Evolutionary conservation across 2,329 filamentous ascomycete genomes (phyloP).

Genomic region (Cordyceps cateniannulata): DNA sequence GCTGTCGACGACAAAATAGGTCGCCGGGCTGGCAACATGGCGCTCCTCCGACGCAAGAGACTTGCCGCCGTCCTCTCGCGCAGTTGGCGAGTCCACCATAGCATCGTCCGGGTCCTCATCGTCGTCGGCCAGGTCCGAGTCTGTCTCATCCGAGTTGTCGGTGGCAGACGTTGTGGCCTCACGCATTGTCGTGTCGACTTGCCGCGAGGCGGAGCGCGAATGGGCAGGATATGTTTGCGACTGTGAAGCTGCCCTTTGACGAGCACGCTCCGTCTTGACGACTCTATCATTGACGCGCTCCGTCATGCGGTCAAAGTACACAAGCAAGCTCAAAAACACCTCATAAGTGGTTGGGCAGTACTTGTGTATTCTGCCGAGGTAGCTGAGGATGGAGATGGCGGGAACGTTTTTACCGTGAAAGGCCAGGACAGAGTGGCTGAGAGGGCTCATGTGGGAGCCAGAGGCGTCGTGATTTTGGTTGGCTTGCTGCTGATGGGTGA

Average conservation of each 20-base stretch:
- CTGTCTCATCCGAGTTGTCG: conserved; percentile 36
- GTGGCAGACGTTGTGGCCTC: conserved; percentile 17
- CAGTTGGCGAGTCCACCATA: conserved; percentile 26
- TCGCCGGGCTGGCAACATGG: conserved; percentile 31
- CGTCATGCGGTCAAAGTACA: conserved; percentile 99
- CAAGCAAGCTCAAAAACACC: conserved; percentile 88
- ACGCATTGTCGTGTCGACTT: conserved; percentile 26
- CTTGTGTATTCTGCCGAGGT: conserved; percentile 92
- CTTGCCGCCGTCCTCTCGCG: conserved; percentile 17
- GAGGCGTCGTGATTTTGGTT: conserved; percentile 37
- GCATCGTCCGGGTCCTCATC: conserved; percentile 29
- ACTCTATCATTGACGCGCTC: conserved; percentile 84
- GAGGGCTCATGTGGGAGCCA: conserved; percentile 55
- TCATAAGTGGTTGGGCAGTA: conserved; percentile 99
- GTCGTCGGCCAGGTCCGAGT: conserved; percentile 45
- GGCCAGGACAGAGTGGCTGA: conserved; percentile 68
- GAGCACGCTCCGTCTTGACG: conserved; percentile 58
- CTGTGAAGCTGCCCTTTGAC: conserved; percentile 27
- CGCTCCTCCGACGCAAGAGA: conserved; percentile 20
- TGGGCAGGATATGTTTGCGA: conserved; percentile 14
- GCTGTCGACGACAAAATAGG: conserved; percentile 90
- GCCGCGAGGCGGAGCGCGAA: conserved; percentile 21
- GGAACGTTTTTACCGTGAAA: conserved; percentile 98
- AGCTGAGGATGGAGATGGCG: conserved; percentile 93
- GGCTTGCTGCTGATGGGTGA: conserved; percentile 51